These are phyloP conservation scores for Penicillium flavigenum DNA, from an alignment of 495 filamentous ascomycete genomes.

Conservation along the genomic window DNA sequence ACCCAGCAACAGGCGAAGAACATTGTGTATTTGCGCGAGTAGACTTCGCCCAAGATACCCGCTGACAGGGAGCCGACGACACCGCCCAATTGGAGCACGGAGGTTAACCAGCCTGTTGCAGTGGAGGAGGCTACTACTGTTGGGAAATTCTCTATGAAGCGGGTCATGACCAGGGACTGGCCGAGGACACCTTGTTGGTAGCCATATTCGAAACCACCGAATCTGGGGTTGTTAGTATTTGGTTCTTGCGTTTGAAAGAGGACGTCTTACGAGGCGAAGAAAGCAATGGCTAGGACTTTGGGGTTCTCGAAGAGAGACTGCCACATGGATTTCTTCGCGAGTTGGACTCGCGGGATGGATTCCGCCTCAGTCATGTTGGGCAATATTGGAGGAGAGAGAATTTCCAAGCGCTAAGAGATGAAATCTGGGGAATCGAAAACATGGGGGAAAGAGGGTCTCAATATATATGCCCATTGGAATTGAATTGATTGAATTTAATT, in stretches of 20 bases:
- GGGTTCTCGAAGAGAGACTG: conserved; percentile 34
- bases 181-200: conserved; percentile 49
- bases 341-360: conserved; percentile 20
- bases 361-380: conserved; percentile 28
- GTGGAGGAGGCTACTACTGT: conserved; percentile 39
- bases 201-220: conserved; percentile 49
- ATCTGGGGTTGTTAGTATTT: conserved; percentile 19
- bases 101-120: conserved; percentile 46
- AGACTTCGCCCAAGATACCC: conserved; percentile 55
- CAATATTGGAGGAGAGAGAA: not conserved
- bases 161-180: conserved; percentile 44
- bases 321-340: conserved; percentile 36
- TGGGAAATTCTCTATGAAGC: conserved; percentile 46
- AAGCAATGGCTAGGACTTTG: conserved; percentile 44
- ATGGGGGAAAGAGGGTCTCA: conserved; percentile 14
- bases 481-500: not conserved
- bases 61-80: conserved; percentile 67
- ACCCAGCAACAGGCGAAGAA: conserved; percentile 71
- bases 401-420: not conserved
- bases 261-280: conserved; percentile 42
- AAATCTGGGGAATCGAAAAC: conserved; percentile 14
- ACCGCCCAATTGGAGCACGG: conserved; percentile 74
- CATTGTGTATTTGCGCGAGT: conserved; percentile 68
- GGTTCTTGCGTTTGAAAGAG: not conserved
- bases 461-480: conserved; percentile 11